These are phyloP conservation scores for Solanum dulcamara DNA, from an alignment of 257 asterid genomes.

Conservation along the genomic window DNA sequence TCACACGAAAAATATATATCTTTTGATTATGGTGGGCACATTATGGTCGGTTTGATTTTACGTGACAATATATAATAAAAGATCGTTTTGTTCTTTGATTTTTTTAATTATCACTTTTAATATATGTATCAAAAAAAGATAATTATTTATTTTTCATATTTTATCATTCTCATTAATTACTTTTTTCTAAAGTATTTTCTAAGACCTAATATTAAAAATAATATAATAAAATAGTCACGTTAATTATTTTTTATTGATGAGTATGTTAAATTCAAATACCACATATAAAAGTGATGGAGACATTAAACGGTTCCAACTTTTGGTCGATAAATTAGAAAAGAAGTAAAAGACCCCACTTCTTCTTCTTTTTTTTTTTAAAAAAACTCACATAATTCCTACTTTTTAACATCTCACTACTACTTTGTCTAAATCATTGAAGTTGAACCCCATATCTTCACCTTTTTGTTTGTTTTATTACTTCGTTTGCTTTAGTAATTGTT, in stretches of 20 bases:
- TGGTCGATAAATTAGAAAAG: not conserved
- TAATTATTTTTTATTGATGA: too few relatives aligned
- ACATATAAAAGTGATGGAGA: too few relatives aligned
- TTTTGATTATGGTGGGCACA: not conserved
- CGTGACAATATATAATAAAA: not conserved
- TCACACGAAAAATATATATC: not conserved
- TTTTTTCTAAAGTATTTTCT: too few relatives aligned
- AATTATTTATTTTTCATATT: too few relatives aligned
- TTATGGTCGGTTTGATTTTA: not conserved
- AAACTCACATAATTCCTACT: not conserved
- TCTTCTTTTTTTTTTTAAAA: not conserved
- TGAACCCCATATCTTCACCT: not conserved
- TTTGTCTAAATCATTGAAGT: not conserved
- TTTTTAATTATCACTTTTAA: too few relatives aligned
- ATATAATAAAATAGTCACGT: too few relatives aligned
- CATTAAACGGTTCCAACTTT: not conserved
- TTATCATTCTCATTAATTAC: too few relatives aligned
- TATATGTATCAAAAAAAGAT: too few relatives aligned
- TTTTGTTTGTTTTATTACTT: not conserved
- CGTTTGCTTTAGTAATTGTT: not conserved
- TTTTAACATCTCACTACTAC: not conserved
- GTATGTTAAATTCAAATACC: too few relatives aligned
- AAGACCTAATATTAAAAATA: too few relatives aligned
- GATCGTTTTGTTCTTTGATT: not conserved
- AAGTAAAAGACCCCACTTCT: not conserved